These are phyloP conservation scores for Skeletonema potamos DNA, from an alignment of 108 stramenopile genomes.

Conservation along the genomic window DNA sequence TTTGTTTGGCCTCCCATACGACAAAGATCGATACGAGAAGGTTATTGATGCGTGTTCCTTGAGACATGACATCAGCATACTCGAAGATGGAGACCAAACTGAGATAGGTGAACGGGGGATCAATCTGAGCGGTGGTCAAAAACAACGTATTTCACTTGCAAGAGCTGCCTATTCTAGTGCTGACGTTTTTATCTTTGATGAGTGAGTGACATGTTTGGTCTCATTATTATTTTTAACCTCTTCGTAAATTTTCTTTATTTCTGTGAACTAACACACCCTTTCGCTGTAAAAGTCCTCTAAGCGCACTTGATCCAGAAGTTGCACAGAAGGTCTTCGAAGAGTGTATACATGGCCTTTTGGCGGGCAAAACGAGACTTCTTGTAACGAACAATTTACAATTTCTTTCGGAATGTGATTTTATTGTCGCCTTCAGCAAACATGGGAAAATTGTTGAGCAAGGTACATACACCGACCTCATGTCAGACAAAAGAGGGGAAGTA, in stretches of 20 bases:
- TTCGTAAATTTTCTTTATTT: too few relatives aligned
- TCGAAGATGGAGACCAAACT: conserved; percentile 79
- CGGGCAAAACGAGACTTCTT: conserved; percentile 82
- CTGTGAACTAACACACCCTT: too few relatives aligned
- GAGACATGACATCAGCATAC: conserved; percentile 67
- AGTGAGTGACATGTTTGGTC: too few relatives aligned
- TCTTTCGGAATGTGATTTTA: conserved; percentile 63
- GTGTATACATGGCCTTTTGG: conserved; percentile 64
- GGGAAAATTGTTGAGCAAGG: conserved; percentile 79
- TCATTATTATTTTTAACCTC: too few relatives aligned
- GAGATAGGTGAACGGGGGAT: conserved; percentile 96
- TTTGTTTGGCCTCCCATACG: conserved; percentile 79
- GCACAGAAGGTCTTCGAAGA: conserved; percentile 76
- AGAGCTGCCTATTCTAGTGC: conserved; percentile 83
- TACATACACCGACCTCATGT: conserved; percentile 60
- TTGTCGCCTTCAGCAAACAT: conserved; percentile 67
- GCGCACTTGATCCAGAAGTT: conserved; percentile 86
- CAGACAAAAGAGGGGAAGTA: conserved; percentile 64
- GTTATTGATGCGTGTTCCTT: conserved; percentile 80
- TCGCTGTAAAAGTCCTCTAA: too few relatives aligned
- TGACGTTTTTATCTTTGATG: conserved; percentile 85
- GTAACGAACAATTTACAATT: conserved; percentile 92
- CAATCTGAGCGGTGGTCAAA: conserved; percentile 84
- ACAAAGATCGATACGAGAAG: conserved; percentile 71
- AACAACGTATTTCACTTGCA: conserved; percentile 69